Evolutionary conservation across 106 monocot species (phyloP).

Genomic region (Dendrobium nobile): DNA sequence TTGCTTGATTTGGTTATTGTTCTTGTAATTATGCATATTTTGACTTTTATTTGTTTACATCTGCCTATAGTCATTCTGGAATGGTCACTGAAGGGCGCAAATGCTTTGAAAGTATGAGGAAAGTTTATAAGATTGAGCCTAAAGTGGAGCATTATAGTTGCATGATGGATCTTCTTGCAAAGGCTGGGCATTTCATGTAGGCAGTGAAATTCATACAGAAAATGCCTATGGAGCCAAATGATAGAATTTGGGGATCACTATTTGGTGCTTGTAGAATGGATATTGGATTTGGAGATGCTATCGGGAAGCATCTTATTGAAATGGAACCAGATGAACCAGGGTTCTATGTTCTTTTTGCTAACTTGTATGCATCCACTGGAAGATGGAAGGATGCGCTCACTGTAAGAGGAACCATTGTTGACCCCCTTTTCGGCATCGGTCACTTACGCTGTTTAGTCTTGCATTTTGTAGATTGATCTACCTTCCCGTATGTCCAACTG

Average conservation of each 20-base stretch:
- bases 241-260: slow-evolving; percentile 28
- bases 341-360: slow-evolving; percentile 5
- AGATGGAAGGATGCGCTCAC: slow-evolving; percentile 2
- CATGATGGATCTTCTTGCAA: slow-evolving; percentile 51
- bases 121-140: slow-evolving; percentile 22
- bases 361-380: neutral
- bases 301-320: slow-evolving; percentile 16
- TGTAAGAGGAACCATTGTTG: slow-evolving; percentile 7
- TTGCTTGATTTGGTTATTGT: too few species aligned
- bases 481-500: too few species aligned
- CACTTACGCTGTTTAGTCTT: too few species aligned
- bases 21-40: too few species aligned
- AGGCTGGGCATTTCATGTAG: slow-evolving; percentile 35
- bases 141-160: slow-evolving; percentile 56
- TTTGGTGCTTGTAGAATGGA: slow-evolving; percentile 11
- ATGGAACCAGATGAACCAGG: slow-evolving; percentile 7
- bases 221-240: slow-evolving; percentile 37
- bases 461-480: too few species aligned
- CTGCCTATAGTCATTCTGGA: slow-evolving; percentile 41
- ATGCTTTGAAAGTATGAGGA: slow-evolving; percentile 37
- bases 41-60: too few species aligned
- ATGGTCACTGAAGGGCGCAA: slow-evolving; percentile 29
- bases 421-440: too few species aligned
- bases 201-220: slow-evolving; percentile 23
- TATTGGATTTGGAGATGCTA: slow-evolving; percentile 8